Conservation (phyloP, 441 rosid species). For the Pelargonium fulgidum region DNA sequence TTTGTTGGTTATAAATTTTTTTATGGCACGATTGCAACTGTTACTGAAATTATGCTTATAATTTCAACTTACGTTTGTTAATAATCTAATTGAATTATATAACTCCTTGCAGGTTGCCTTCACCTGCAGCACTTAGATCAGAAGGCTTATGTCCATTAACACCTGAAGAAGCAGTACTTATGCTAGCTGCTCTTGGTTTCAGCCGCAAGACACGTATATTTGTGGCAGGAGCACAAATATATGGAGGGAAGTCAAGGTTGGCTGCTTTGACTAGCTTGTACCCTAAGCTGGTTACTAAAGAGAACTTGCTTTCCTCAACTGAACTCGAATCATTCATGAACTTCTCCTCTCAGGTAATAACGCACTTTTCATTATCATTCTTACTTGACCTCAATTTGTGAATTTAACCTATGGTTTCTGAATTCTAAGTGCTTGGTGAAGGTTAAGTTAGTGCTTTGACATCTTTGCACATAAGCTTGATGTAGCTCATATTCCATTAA, state of each 20-base stretch:
- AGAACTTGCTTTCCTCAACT: constrained; percentile 62
- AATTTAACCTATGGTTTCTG: not conserved
- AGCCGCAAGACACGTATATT: constrained; percentile 63
- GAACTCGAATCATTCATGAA: constrained; percentile 82
- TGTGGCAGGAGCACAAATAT: constrained; percentile 86
- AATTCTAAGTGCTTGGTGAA: not conserved
- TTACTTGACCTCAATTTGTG: not conserved
- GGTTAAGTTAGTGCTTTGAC: no score
- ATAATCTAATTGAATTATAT: not conserved
- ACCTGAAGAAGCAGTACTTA: constrained; percentile 91
- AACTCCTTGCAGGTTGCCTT: constrained; percentile 54
- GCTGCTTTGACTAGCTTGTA: constrained; percentile 71
- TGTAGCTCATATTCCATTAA: no score
- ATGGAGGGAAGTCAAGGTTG: constrained; percentile 65
- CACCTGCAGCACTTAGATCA: constrained; percentile 57
- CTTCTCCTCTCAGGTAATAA: constrained; percentile 79
- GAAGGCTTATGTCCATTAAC: constrained; percentile 92
- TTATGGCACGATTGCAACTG: not conserved
- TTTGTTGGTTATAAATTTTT: not conserved
- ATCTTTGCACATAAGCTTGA: not conserved
- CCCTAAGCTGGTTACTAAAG: constrained; percentile 89
- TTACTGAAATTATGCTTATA: not conserved
- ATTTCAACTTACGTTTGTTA: not conserved
- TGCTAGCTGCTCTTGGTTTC: constrained; percentile 95
- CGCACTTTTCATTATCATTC: not conserved